Conservation (phyloP, 2,329 filamentous ascomycete genomes). For the Beauveria scarabaeidicola region DNA sequence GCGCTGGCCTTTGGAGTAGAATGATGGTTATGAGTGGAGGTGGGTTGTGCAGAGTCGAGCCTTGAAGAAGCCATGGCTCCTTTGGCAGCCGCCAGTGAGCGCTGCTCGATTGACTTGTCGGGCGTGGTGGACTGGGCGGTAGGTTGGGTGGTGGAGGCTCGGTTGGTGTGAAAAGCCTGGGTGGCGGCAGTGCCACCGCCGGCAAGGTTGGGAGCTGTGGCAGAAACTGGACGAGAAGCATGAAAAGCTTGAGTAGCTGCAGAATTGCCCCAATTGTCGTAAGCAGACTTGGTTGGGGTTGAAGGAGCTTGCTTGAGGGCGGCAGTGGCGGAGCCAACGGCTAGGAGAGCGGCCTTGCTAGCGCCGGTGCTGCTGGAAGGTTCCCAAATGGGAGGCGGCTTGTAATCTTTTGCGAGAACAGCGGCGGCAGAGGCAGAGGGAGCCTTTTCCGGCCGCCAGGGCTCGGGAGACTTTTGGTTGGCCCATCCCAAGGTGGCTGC, state of each 20-base stretch:
- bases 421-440: conserved; percentile 42
- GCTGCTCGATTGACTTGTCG: conserved; percentile 41
- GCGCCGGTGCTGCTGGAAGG: conserved; percentile 56
- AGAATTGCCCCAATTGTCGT: conserved; percentile 50
- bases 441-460: conserved; percentile 55
- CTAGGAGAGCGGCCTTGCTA: conserved; percentile 66
- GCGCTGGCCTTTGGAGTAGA: conserved; percentile 49
- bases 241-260: conserved; percentile 62
- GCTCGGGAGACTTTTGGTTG: conserved; percentile 55
- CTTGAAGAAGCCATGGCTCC: conserved; percentile 60
- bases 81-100: conserved; percentile 66
- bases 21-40: conserved; percentile 22
- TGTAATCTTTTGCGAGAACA: conserved; percentile 33
- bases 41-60: conserved; percentile 16
- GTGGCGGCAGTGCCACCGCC: conserved; percentile 24
- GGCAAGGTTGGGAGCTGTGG: conserved; percentile 15
- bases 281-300: conserved; percentile 15
- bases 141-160: conserved; percentile 13
- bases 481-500: conserved; percentile 68
- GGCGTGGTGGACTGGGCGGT: conserved; percentile 24
- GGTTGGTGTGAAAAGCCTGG: conserved; percentile 29
- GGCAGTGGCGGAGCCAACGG: conserved; percentile 33
- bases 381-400: conserved; percentile 47
- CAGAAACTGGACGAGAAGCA: conserved; percentile 16
- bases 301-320: conserved; percentile 21